Evolutionary conservation across 805 yeast genomes (phyloP), one percentile per base, ranked within the genome.

Genomic region (Saccharomycopsis amapae): DNA sequence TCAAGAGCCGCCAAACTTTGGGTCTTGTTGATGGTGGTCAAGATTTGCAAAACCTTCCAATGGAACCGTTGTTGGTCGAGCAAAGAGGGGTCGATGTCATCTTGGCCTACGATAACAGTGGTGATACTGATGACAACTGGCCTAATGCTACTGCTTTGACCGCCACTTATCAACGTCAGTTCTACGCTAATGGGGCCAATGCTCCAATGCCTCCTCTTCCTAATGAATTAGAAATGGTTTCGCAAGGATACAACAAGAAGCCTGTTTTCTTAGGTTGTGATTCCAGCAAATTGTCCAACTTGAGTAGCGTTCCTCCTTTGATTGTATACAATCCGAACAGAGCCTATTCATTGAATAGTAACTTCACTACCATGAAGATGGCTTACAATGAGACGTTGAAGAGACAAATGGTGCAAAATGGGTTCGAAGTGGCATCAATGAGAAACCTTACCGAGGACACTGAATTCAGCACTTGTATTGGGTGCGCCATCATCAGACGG

Each of bases 251-350:
- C 51, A 80, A 85, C n/a, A 69, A 80, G 9, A 71, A 65, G 49
- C 95, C 95, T 42, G 70, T 83, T 1, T 86, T 87, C 65, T 87
- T 86, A 58, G 95, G 96, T 28, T 86, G 96, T 63, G 73, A 84
- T 58, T 72, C 85, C 2, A 54, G 63, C 1, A 82, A 84, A 57
- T 64, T 81, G 58, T 77, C 88, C 5, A 65, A 62, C 13, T 66
- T 81, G 50, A 59, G 44, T 32, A 20, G n/a, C 40, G 55, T 38
- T 6, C 46, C 48, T 25, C 95, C 95, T 1, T 67, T 86, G 49
- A 69, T 87, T 33, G 76, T 86, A 13, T 85, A 83, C 57, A 69
- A 76, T 45, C 88, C 93, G 40, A 87, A 87, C 60, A 62, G 78
- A 44, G 81, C 84, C 32, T 78, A 74, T 59, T 67, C 81, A 19